phyloP scores from a whole-genome alignment of 2,329 filamentous ascomycete species.

The Nemania sp. region DNA sequence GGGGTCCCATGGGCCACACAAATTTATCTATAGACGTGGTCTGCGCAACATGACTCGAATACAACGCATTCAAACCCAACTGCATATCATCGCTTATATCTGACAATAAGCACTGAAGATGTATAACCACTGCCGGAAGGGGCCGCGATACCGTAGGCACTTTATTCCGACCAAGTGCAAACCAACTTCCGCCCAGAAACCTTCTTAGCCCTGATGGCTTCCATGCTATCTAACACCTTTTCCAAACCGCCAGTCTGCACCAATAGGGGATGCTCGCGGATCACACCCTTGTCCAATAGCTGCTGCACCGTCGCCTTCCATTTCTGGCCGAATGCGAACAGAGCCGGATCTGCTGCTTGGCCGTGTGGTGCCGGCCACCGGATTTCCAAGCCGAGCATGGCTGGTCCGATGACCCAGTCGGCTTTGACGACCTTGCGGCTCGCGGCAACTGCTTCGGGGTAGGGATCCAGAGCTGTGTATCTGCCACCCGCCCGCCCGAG shows the following conservation, averaged over 20 bases:
- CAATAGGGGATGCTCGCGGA: neutral
- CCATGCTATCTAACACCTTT: neutral
- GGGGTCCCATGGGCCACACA: too few relatives aligned
- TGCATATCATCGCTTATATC: too few relatives aligned
- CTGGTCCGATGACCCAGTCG: neutral
- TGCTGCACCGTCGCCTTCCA: neutral
- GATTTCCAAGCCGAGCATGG: neutral
- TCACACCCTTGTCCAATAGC: neutral
- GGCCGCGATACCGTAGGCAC: too few relatives aligned
- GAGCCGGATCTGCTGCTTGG: too few relatives aligned
- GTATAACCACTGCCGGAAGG: too few relatives aligned
- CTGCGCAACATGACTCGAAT: too few relatives aligned
- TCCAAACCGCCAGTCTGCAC: neutral
- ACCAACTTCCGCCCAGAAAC: neutral
- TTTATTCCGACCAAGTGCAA: too few relatives aligned
- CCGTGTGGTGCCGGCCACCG: neutral
- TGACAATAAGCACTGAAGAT: too few relatives aligned
- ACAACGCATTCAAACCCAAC: too few relatives aligned
- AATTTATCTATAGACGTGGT: too few relatives aligned
- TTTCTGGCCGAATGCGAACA: neutral
- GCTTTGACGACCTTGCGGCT: neutral
- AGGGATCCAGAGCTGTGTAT: conserved; percentile 1
- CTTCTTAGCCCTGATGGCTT: neutral
- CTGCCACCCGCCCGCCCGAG: conserved; percentile 10
- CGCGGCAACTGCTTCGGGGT: neutral